A percentile compares a stretch with the other conserved stretches of the same genome.
Evolutionary conservation across 768 basidiomycete genomes (phyloP).

Genomic region (Dioszegia crocea): DNA sequence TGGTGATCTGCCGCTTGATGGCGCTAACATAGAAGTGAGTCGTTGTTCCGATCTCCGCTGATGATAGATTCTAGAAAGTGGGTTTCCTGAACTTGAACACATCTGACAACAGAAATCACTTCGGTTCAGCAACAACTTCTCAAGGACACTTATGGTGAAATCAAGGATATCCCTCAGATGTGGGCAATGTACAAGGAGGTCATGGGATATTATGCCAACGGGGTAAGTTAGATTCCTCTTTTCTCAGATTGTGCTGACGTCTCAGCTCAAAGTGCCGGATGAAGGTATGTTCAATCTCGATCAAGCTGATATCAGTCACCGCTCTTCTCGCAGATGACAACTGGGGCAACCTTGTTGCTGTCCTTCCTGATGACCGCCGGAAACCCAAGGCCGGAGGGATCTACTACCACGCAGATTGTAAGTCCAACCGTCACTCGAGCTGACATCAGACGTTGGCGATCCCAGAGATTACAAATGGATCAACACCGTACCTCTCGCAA

Average conservation of each 20-base stretch:
- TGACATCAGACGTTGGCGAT: constrained; percentile 57
- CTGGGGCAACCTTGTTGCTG: constrained; percentile 68
- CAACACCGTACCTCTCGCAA: constrained; percentile 45
- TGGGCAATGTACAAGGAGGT: constrained; percentile 64
- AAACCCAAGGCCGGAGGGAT: constrained; percentile 60
- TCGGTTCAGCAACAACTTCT: constrained; percentile 63
- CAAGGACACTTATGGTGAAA: constrained; percentile 55
- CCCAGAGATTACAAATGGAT: constrained; percentile 70
- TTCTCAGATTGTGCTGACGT: not conserved
- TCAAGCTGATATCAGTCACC: constrained; percentile 10
- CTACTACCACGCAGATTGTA: constrained; percentile 59
- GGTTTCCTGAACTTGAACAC: constrained; percentile 25
- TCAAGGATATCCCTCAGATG: constrained; percentile 58
- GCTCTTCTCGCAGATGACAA: constrained; percentile 61
- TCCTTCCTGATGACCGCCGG: constrained; percentile 47
- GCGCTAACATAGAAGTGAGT: constrained; percentile 26
- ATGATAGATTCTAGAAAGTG: constrained; percentile 28
- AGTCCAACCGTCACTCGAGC: not conserved
- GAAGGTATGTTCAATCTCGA: not conserved
- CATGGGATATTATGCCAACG: constrained; percentile 58
- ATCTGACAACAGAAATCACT: constrained; percentile 56
- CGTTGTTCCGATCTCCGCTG: not conserved
- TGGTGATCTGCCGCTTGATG: constrained; percentile 48
- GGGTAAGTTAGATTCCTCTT: constrained; percentile 27
- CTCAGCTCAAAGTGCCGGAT: constrained; percentile 32